phyloP scores from a whole-genome alignment of 2,329 filamentous ascomycete species.

The Lasiodiplodia citricola region DNA sequence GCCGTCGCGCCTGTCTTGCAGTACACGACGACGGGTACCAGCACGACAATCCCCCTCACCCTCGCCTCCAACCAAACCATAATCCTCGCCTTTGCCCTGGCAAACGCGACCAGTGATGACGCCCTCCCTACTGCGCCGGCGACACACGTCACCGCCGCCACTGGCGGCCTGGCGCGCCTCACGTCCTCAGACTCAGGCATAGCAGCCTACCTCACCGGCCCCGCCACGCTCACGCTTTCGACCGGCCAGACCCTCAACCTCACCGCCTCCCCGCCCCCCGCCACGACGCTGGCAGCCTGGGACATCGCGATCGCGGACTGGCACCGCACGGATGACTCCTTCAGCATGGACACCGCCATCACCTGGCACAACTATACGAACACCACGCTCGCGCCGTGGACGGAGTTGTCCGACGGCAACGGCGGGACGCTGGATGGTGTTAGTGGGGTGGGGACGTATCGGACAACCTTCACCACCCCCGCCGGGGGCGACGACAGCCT shows the following conservation, averaged over 20 bases:
- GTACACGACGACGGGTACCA: slow-evolving; percentile 34
- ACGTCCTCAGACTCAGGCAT: neutral
- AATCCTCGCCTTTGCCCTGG: slow-evolving; percentile 45
- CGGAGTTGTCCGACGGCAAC: slow-evolving; percentile 33
- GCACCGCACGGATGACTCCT: slow-evolving; percentile 44
- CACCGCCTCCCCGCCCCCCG: slow-evolving; percentile 28
- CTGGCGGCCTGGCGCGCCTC: slow-evolving; percentile 18
- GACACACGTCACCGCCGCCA: neutral
- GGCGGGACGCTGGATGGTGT: slow-evolving; percentile 33
- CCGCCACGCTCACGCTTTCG: slow-evolving; percentile 26
- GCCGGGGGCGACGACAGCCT: slow-evolving; percentile 2
- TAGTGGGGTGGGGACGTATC: slow-evolving; percentile 44
- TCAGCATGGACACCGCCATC: slow-evolving; percentile 39
- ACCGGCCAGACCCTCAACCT: slow-evolving; percentile 28
- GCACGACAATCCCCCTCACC: slow-evolving; percentile 39
- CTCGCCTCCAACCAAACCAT: slow-evolving; percentile 49
- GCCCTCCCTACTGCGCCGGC: neutral
- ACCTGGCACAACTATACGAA: slow-evolving; percentile 33
- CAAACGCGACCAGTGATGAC: no score
- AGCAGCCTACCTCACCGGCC: slow-evolving; percentile 27
- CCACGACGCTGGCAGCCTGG: slow-evolving; percentile 43
- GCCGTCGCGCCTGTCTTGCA: slow-evolving; percentile 37
- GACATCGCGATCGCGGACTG: slow-evolving; percentile 47
- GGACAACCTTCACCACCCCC: slow-evolving; percentile 36
- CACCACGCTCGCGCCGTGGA: slow-evolving; percentile 43